phyloP scores from a whole-genome alignment of 2,329 filamentous ascomycete genomes.

The Phoma sp. region DNA sequence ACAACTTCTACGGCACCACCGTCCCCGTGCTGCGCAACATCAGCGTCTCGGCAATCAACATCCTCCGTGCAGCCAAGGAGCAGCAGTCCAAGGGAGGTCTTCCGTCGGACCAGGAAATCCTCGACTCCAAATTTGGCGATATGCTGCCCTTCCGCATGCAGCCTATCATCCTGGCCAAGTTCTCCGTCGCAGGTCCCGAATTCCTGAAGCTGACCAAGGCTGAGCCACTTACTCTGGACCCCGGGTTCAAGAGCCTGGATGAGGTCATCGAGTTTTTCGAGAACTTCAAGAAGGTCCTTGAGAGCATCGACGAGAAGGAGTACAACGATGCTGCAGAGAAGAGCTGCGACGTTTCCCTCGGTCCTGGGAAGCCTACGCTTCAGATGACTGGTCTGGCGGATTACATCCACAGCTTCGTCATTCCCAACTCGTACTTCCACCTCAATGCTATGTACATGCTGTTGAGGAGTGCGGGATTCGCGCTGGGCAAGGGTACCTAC shows the following conservation, averaged over 20 bases:
- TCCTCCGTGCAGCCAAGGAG: constrained; percentile 23
- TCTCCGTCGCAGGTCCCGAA: constrained; percentile 14
- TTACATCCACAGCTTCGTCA: constrained; percentile 21
- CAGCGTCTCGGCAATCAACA: constrained; percentile 20
- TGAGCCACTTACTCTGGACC: constrained; percentile 11
- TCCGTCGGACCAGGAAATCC: constrained; percentile 24
- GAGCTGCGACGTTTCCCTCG: constrained; percentile 18
- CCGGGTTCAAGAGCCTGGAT: constrained; percentile 21
- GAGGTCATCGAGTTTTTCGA: constrained; percentile 31
- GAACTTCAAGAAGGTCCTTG: constrained; percentile 14
- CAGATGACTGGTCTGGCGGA: constrained; percentile 22
- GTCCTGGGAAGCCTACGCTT: constrained; percentile 11
- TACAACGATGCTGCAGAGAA: constrained; percentile 28
- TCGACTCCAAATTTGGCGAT: constrained; percentile 23
- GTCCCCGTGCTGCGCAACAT: constrained; percentile 21
- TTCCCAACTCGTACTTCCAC: constrained; percentile 34
- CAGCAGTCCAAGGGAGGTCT: constrained; percentile 20
- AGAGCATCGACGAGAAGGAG: constrained; percentile 23
- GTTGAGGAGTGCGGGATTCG: constrained; percentile 26
- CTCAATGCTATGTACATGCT: constrained; percentile 34
- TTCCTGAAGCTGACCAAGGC: constrained; percentile 14
- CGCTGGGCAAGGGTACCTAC: constrained; percentile 24
- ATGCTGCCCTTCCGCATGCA: constrained; percentile 32
- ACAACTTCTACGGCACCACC: constrained; percentile 26
- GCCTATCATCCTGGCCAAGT: constrained; percentile 26